Base-by-base conservation (phyloP, 495 filamentous ascomycete species). In the Trichoderma gamsii region DNA sequence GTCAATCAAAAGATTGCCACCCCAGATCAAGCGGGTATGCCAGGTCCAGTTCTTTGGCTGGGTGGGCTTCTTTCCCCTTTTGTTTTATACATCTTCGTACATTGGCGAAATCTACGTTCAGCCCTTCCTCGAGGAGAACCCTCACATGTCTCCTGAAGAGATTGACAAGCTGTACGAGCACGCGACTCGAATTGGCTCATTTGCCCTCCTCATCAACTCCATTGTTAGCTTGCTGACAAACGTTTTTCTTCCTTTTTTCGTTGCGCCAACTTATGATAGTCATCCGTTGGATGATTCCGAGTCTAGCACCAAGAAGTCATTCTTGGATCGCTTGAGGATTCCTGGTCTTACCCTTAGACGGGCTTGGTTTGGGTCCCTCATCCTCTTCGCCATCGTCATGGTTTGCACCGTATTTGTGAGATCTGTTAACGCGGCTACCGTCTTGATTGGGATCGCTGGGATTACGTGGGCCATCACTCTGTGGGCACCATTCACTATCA, bases 11-110 rank as follows among this genome's bases (percentile, higher is more conserved):
- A 80, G 86, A 64, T 82, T 97, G 3, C 92, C 93, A 0, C 86
- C 87, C 3, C 91, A 96, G 73, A 92, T 93, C 71, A 80, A 84
- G 25, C 89, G 87, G 71, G 90, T 97, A 69, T 97, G 93, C 76
- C 80, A 90, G 70, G 92, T 95, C 0, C 92, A 97, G 75, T 86
- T 97, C 72, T 92, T 89, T 67, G 90, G 91, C 32, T 97, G 93
- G 93, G 88, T 96, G 70, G 93, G 91, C 68, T 97, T 93, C 90
- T 97, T 97, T 73, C 93, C 93, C 21, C 94, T 96, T 79, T 82
- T 97, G 0, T 97, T 93, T 78, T 97, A 97, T 79, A 90, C 92
- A 8, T 95, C 91, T 1, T 95, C 91, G 35, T 97, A 93, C 76
- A 88, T 97, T 72, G 93, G 89, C 66, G 91, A 97, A 75, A 88